These are phyloP conservation scores for Colletotrichum sp. DNA, from an alignment of 2,329 filamentous ascomycete species.

Conservation along the genomic window DNA sequence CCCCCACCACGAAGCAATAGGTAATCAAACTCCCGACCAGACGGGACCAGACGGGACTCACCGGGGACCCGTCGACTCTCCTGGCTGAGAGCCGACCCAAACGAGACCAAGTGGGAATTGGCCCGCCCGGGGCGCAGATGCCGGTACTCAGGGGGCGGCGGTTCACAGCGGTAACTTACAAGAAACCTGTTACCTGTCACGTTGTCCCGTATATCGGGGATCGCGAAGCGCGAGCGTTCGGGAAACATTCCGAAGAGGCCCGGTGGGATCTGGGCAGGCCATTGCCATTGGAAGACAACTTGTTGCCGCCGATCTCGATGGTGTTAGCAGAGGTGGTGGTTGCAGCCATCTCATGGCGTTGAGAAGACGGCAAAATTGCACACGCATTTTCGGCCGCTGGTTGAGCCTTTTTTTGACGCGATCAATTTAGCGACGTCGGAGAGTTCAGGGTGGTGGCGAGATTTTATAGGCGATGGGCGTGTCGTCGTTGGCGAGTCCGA, in stretches of 20 bases:
- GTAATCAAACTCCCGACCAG: constrained; percentile 16
- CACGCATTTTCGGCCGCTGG: background rate
- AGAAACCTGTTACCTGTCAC: constrained; percentile 8
- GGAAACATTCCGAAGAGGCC: constrained; percentile 8
- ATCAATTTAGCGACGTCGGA: constrained; percentile 14
- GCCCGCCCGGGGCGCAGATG: constrained; percentile 16
- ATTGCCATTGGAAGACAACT: background rate
- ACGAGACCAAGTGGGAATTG: constrained; percentile 14
- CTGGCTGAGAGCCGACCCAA: constrained; percentile 1
- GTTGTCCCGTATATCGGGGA: background rate
- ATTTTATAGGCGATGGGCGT: background rate
- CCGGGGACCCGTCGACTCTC: background rate
- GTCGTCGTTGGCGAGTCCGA: background rate
- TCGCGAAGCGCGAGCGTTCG: background rate
- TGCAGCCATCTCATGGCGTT: background rate
- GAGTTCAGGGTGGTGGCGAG: constrained; percentile 15
- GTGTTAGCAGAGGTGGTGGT: background rate
- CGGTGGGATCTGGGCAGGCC: background rate
- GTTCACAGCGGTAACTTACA: constrained; percentile 10
- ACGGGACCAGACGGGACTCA: background rate
- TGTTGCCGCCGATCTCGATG: background rate
- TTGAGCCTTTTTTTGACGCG: background rate
- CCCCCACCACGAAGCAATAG: background rate
- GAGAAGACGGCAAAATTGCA: background rate
- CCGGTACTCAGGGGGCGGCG: constrained; percentile 12